phyloP scores from a whole-genome alignment of 2,329 filamentous ascomycete genomes.

The Fusarium mundagurra region DNA sequence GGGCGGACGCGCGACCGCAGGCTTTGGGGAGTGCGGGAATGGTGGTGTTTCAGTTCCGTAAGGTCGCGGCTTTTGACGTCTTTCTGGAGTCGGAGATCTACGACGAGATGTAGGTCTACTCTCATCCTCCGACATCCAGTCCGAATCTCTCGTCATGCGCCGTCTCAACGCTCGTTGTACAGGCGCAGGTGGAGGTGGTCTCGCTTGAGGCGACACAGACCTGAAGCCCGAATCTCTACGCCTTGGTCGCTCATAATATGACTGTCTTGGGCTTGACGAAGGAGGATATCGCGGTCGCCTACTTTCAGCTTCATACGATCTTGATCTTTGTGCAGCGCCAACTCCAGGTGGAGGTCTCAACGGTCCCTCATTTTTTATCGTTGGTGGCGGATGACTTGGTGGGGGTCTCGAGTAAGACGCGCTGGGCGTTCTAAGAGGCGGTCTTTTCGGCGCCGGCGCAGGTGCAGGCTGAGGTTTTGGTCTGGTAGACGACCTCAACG shows the following conservation, averaged over 20 bases:
- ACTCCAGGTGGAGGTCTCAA: slow-evolving; percentile 12
- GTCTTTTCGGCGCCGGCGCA: slow-evolving; percentile 23
- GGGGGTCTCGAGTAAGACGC: slow-evolving; percentile 26
- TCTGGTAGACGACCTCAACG: slow-evolving; percentile 26
- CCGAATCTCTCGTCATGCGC: slow-evolving; percentile 35
- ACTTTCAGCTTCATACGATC: slow-evolving; percentile 35
- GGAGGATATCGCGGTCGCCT: slow-evolving; percentile 19
- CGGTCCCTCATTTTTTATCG: neutral
- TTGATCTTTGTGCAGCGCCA: slow-evolving; percentile 18
- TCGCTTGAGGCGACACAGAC: slow-evolving; percentile 32
- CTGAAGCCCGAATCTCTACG: slow-evolving; percentile 16
- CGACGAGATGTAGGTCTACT: slow-evolving; percentile 27
- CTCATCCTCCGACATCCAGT: slow-evolving; percentile 38
- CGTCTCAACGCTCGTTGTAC: slow-evolving; percentile 9
- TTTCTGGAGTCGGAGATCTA: slow-evolving; percentile 12
- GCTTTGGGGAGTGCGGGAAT: neutral
- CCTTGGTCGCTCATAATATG: slow-evolving; percentile 22
- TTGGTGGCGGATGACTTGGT: slow-evolving; percentile 10
- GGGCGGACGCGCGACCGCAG: neutral
- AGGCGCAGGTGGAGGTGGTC: slow-evolving; percentile 4
- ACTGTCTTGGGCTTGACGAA: slow-evolving; percentile 13
- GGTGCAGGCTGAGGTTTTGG: slow-evolving; percentile 28
- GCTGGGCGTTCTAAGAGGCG: neutral
- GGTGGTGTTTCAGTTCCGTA: slow-evolving; percentile 5
- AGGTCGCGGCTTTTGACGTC: neutral